Percentiles rank a stretch among this genome's conserved stretches.
These are phyloP conservation scores for Xenosphaeropsis pyriputrescens DNA, from an alignment of 2,329 filamentous ascomycete species.

Conservation along the genomic window DNA sequence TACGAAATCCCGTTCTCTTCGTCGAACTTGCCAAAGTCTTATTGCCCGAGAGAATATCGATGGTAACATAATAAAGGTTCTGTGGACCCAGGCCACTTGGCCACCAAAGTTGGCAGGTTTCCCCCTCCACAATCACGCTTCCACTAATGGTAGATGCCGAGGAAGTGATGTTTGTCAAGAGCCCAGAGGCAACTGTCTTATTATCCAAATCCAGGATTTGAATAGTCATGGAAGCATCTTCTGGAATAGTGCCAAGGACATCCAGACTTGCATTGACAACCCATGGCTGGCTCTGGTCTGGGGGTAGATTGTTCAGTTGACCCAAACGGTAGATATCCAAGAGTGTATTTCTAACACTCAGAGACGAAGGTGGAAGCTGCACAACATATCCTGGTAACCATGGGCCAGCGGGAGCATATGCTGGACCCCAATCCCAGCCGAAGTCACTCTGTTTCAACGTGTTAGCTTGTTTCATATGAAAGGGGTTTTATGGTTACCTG, in stretches of 20 bases:
- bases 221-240: conserved; percentile 27
- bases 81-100: conserved; percentile 40
- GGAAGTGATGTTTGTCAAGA: conserved; percentile 23
- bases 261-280: conserved; percentile 46
- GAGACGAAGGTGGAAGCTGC: conserved; percentile 26
- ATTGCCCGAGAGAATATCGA: conserved; percentile 26
- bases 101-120: conserved; percentile 43
- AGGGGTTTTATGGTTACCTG: conserved; percentile 16
- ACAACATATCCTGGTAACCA: conserved; percentile 44
- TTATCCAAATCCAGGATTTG: conserved; percentile 28
- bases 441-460: conserved; percentile 29
- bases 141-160: conserved; percentile 32
- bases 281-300: conserved; percentile 41
- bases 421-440: conserved; percentile 50
- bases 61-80: conserved; percentile 38
- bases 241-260: conserved; percentile 31
- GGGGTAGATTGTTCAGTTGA: conserved; percentile 40
- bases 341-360: conserved; percentile 35
- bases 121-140: conserved; percentile 23
- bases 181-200: conserved; percentile 20
- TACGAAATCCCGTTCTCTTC: conserved; percentile 44
- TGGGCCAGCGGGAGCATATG: conserved; percentile 45
- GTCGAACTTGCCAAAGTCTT: conserved; percentile 26
- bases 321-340: conserved; percentile 43
- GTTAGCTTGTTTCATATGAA: too few relatives aligned